Conservation (phyloP, 2,329 filamentous ascomycete species). For the Hymenoscyphus linearis region DNA sequence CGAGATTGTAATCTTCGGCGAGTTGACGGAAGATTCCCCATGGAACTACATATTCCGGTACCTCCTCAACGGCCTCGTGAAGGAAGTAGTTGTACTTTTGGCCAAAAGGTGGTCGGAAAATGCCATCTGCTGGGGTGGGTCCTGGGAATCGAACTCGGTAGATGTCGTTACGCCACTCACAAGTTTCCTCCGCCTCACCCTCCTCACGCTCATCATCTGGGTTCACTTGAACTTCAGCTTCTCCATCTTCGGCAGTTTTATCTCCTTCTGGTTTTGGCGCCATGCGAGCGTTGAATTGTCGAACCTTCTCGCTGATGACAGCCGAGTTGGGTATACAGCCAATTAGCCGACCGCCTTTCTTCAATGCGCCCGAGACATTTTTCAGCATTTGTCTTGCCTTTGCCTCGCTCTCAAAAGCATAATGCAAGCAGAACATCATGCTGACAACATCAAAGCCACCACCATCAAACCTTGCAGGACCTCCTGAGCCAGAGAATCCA, state of each 20-base stretch:
- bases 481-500: slow-evolving; percentile 66
- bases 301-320: slow-evolving; percentile 74
- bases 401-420: slow-evolving; percentile 88
- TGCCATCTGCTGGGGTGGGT: slow-evolving; percentile 74
- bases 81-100: slow-evolving; percentile 99
- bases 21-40: slow-evolving; percentile 96
- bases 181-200: slow-evolving; percentile 56
- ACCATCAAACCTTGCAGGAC: slow-evolving; percentile 62
- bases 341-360: slow-evolving; percentile 91
- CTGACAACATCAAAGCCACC: slow-evolving; percentile 93
- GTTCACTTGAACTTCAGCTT: slow-evolving; percentile 8
- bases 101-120: slow-evolving; percentile 90
- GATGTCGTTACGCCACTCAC: slow-evolving; percentile 89
- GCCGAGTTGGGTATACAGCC: slow-evolving; percentile 97
- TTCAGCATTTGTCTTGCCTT: slow-evolving; percentile 88
- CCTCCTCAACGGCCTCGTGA: slow-evolving; percentile 90
- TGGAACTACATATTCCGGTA: slow-evolving; percentile 95
- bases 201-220: slow-evolving; percentile 46
- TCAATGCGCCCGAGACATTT: slow-evolving; percentile 85
- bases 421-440: slow-evolving; percentile 99
- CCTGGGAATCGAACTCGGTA: slow-evolving; percentile 87
- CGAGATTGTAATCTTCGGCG: slow-evolving; percentile 94
- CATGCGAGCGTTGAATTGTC: slow-evolving; percentile 61
- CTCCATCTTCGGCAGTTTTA: slow-evolving; percentile 25
- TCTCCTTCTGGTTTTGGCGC: slow-evolving; percentile 37